Evolutionary conservation across 2,329 filamentous ascomycete species (phyloP).

Genomic region (Beauveria asiatica): DNA sequence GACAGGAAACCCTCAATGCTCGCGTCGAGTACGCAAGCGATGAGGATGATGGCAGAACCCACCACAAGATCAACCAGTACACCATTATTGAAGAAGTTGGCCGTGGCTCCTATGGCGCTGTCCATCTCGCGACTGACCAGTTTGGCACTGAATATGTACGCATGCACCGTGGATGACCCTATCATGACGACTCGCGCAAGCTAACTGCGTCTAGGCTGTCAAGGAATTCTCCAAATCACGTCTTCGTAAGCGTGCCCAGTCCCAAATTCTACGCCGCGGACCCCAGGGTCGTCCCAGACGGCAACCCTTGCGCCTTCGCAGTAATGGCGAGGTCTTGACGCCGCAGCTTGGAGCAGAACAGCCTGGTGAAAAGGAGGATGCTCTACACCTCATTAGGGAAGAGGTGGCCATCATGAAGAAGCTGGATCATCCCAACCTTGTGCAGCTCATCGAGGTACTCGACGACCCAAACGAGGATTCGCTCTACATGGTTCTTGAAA

Average conservation of each 20-base stretch:
- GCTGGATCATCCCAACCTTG: constrained; percentile 88
- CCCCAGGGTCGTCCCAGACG: constrained; percentile 35
- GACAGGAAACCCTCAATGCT: constrained; percentile 83
- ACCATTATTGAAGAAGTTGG: constrained; percentile 91
- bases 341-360: constrained; percentile 21
- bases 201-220: constrained; percentile 56
- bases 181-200: neutral
- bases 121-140: constrained; percentile 84
- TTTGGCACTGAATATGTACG: constrained; percentile 88
- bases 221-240: constrained; percentile 97
- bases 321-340: constrained; percentile 19
- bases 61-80: constrained; percentile 93
- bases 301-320: constrained; percentile 13
- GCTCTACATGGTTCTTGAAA: constrained; percentile 96
- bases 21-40: constrained; percentile 79
- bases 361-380: constrained; percentile 54
- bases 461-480: constrained; percentile 95
- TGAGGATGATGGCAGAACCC: constrained; percentile 68
- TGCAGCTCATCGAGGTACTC: constrained; percentile 84
- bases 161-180: neutral
- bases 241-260: constrained; percentile 81
- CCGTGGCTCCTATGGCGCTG: constrained; percentile 89
- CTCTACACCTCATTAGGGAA: constrained; percentile 81
- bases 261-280: constrained; percentile 62
- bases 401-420: constrained; percentile 99